Base-by-base conservation (phyloP, 2,329 filamentous ascomycete genomes). In the Scedosporium boydii region DNA sequence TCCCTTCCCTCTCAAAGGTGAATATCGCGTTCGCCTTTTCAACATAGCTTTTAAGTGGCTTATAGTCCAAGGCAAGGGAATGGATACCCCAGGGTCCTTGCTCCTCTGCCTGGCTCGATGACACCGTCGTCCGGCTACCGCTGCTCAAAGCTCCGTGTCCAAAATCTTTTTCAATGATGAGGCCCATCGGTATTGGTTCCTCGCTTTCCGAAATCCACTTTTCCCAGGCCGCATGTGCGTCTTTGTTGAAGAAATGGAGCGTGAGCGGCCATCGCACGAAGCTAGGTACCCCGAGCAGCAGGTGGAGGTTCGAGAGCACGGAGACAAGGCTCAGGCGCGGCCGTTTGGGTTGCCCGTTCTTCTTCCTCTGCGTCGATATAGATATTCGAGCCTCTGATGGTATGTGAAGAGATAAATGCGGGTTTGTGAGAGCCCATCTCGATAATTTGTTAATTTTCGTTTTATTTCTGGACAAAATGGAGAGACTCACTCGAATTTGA, bases 341-440 rank as follows among this genome's bases (percentile, higher is more conserved):
- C 34, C 84, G 79, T 56, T 77, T 82, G 3, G 84, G 82, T 16
- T 78, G 81, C 10, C 82, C 80, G 41, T 78, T 82, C 59, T 74
- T 74, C 71, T 84, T 87, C 59, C 70, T 77, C 61, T 75, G 72
- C 0, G 76, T 83, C 68, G 82, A 73, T 58, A 80, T 70, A 1
- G 81, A 77, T 42, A 90, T 78, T n/a, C 87, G 80, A 48, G 85
- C 80, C 38, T 82, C 79, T 12, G 81, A 74, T 12, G 88, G 82
- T 63, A 96, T 91, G 71, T 96, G 92, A 41, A 88, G 78, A 4
- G 93, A 93, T 41, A 88, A 73, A 70, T 95, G 89, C 1, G 92
- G 85, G 71, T 98, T 92, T 67, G 90, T 90, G 80, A 96, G 88
- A 46, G 93, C 93, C 93, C 93, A 97, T 80, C 90, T 93, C 46